Evolutionary conservation across 2,329 filamentous ascomycete species (phyloP), one percentile per base, ranked within the genome.

Genomic region (Pseudocercospora fijiensis): DNA sequence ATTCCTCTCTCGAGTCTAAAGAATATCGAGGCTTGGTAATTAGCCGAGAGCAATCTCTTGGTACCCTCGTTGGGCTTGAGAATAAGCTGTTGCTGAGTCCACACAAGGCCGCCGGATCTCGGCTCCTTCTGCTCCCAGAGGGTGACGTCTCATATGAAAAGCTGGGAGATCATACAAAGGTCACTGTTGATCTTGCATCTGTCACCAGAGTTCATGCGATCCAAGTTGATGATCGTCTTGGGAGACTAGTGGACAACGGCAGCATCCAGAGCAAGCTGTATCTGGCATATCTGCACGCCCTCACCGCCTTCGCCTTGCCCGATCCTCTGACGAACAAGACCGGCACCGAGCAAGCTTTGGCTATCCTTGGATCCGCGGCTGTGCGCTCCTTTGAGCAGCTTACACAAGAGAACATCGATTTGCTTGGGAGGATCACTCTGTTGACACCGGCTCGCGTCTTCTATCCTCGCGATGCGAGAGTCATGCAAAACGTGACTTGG

Each of bases 281-380:
- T 43, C 13, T 71, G 68, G 86, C 86, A 0, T 73, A 81, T 3
- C 72, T 86, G 0, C 88, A 90, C 69, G 88, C 87, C 0, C 74
- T 81, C 4, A 90, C 88, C 0, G 87, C 87, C 0, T 85, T 82
- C 30, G 69, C 82, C 0, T 37, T 89, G 0, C 82, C 84, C 0
- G 88, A 90, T 69, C 74, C 78, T 0, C 77, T 90, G 0, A 89
- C 86, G 0, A 76, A 80, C 0, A 78, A 81, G 0, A 89, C 86
- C 0, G 88, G 88, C 0, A 82, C 80, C 0, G 87, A 90, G 69
- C 86, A 89, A 72, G 68, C 73, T 1, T 56, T 76, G 2, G 18
- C 27, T 1, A 70, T 71, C 1, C 63, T 76, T 5, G 37, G 53
- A 0, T 69, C 69, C 0, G 67, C 65, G 4, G 67, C 66, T 22